Base-by-base conservation (phyloP, 2,329 filamentous ascomycete genomes). In the Curvularia sp. region DNA sequence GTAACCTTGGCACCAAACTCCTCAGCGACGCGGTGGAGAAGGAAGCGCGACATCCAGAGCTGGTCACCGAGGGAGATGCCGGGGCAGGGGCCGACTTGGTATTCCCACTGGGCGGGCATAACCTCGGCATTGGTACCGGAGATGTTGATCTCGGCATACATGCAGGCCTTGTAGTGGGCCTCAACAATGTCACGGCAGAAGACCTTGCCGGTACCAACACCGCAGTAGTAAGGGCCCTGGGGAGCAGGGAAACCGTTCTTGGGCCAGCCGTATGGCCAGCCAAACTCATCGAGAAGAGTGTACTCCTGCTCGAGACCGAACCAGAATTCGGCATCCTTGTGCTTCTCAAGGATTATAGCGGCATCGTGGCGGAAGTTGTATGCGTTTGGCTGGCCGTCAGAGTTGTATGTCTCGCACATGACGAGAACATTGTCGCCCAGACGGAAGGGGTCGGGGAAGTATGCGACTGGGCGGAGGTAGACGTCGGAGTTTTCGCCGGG, bases 81-180 rank as follows among this genome's bases (percentile, higher is more conserved):
- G 53, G 83, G 80, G 81, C 92, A 96, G 65, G 94, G 94, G 57
- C 94, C 94, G 73, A 97, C 91, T 79, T 97, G 94, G 88, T 92
- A 97, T 80, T 98, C 94, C 94, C 94, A 98, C 81, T 97, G 94
- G 60, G 91, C 93, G 65, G 93, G 91, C 91, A 97, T 96, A 75
- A 99, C 95, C 86, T 99, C 95, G 67, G 95, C 95, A 81, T 99
- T 99, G 83, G 95, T 98, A 75, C 95, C 95, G 25, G 93, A 97
- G 80, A 99, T 98, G 79, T 93, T 89, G 81, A 99, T 86, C 60
- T 90, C 89, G 60, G 94, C 87, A 79, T 92, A 97, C 80, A 98
- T 78, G 85, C 87, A 97, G 67, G 89, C 89, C 82, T 92, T 92
- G 89, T 92, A 93, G 83, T 96, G 92, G 66, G 91, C 89, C 84